Evolutionary conservation across 148 eudicot genomes (phyloP).

Genomic region (Rhododendron mucronatum): DNA sequence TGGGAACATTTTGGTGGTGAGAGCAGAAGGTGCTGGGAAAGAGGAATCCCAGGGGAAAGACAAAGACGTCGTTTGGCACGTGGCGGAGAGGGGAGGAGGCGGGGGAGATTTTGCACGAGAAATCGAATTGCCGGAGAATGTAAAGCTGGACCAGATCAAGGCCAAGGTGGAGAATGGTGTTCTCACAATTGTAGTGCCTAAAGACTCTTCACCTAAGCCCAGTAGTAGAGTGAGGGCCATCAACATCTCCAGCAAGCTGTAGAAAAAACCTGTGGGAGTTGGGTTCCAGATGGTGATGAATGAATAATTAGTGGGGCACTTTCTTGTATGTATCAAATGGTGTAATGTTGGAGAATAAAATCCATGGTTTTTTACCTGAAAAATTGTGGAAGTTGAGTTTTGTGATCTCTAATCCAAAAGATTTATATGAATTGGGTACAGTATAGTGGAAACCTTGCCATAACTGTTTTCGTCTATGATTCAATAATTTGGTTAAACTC

Average conservation of each 20-base stretch:
- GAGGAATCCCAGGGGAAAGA: constrained; percentile 37
- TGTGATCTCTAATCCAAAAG: background rate
- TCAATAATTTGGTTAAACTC: no score
- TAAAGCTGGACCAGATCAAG: constrained; percentile 72
- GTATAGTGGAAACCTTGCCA: no score
- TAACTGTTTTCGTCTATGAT: no score
- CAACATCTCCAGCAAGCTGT: constrained; percentile 68
- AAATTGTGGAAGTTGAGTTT: background rate
- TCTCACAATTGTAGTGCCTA: constrained; percentile 61
- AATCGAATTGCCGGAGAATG: constrained; percentile 65
- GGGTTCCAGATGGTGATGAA: background rate
- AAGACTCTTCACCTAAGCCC: constrained; percentile 50
- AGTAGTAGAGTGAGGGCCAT: constrained; percentile 61
- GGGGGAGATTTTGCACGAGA: constrained; percentile 46
- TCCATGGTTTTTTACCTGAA: background rate
- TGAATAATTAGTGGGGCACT: background rate
- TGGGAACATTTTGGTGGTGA: constrained; percentile 57
- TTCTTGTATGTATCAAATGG: background rate
- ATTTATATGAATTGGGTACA: no score
- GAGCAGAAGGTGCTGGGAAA: constrained; percentile 37
- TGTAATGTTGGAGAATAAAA: background rate
- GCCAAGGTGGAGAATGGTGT: constrained; percentile 79
- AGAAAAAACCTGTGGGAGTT: background rate
- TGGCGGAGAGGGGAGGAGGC: constrained; percentile 48
- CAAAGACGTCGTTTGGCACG: constrained; percentile 58